A percentile compares a stretch with the other conserved stretches of the same genome.
phyloP scores from a whole-genome alignment of 768 basidiomycete species.

The Podaxis sp. region DNA sequence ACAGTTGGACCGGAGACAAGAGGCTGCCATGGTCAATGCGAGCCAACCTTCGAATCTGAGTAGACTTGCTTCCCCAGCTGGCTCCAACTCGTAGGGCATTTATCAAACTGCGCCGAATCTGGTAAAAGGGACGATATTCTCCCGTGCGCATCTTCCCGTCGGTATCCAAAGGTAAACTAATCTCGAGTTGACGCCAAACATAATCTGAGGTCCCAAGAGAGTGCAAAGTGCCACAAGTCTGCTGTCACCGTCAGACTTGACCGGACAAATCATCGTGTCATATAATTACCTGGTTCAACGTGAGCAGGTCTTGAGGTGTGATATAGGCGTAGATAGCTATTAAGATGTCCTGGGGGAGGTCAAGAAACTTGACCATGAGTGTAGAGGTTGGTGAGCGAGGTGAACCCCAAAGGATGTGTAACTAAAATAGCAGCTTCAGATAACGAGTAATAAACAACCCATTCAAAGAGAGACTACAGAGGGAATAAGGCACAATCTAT shows the following conservation, averaged over 20 bases:
- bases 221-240: slow-evolving; percentile 57
- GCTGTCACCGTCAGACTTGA: slow-evolving; percentile 14
- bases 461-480: not conserved
- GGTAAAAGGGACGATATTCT: slow-evolving; percentile 28
- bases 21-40: slow-evolving; percentile 36
- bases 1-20: slow-evolving; percentile 38
- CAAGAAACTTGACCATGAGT: not conserved
- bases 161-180: slow-evolving; percentile 44
- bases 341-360: slow-evolving; percentile 12
- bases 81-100: slow-evolving; percentile 44
- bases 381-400: not conserved
- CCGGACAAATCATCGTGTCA: not conserved
- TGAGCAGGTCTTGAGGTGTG: slow-evolving; percentile 36
- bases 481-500: not conserved
- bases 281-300: slow-evolving; percentile 40
- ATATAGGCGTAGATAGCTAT: slow-evolving; percentile 3
- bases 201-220: slow-evolving; percentile 42
- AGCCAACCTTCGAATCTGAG: slow-evolving; percentile 29
- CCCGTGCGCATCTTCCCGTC: slow-evolving; percentile 22
- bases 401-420: not conserved
- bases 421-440: not conserved
- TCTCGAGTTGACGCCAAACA: slow-evolving; percentile 44
- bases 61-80: slow-evolving; percentile 41
- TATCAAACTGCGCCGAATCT: slow-evolving; percentile 31
- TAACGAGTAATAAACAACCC: too few species aligned